These are phyloP conservation scores for Mrakia gelida DNA, from an alignment of 768 basidiomycete genomes.

Conservation along the genomic window DNA sequence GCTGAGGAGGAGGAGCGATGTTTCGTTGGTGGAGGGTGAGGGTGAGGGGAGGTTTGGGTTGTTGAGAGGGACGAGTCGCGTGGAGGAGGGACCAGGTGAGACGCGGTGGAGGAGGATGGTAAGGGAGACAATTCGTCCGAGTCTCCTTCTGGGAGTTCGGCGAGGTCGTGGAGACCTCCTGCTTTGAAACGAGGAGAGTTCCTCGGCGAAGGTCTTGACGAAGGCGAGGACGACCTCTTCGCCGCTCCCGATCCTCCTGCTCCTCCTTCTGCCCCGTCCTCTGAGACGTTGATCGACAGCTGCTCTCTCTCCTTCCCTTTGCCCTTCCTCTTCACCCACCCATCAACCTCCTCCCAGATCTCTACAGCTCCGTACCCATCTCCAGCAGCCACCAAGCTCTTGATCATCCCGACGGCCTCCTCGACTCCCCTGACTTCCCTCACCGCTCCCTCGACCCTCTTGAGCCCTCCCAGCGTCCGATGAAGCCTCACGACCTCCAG, in stretches of 20 bases:
- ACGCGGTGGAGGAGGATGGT: not conserved
- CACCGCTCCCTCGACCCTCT: slow-evolving; percentile 58
- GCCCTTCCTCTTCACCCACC: slow-evolving; percentile 38
- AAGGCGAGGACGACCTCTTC: slow-evolving; percentile 41
- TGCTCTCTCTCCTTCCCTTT: slow-evolving; percentile 25
- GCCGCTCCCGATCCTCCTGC: slow-evolving; percentile 56
- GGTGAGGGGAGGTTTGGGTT: not conserved
- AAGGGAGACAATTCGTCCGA: not conserved
- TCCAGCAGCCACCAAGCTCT: slow-evolving; percentile 69
- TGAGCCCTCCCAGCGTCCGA: slow-evolving; percentile 54
- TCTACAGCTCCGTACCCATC: slow-evolving; percentile 83
- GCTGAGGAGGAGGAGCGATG: slow-evolving; percentile 23
- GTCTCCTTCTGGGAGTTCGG: not conserved
- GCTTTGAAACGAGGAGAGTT: slow-evolving; percentile 3
- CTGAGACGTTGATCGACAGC: slow-evolving; percentile 20
- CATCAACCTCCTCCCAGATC: slow-evolving; percentile 41
- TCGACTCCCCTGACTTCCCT: slow-evolving; percentile 64
- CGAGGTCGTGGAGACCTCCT: not conserved
- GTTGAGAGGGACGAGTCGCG: not conserved
- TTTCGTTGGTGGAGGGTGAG: not conserved
- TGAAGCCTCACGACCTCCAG: slow-evolving; percentile 62
- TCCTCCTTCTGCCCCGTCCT: slow-evolving; percentile 21
- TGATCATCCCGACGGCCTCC: slow-evolving; percentile 70
- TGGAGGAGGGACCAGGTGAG: not conserved
- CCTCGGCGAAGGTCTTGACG: slow-evolving; percentile 5